phyloP scores from a whole-genome alignment of 805 yeast species.

The Lipomyces spencermartinsiae region DNA sequence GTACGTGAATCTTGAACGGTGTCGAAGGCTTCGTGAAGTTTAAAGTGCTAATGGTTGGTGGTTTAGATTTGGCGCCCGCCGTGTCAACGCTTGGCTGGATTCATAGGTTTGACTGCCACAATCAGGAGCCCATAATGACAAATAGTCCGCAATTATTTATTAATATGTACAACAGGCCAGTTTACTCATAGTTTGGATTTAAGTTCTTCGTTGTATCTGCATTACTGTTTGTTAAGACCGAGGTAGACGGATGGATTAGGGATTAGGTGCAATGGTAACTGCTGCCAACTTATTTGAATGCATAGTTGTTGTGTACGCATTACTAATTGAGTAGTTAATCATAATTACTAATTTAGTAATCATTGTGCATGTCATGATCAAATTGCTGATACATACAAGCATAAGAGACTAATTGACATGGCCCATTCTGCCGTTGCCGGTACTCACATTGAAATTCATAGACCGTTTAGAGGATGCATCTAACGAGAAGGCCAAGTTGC shows the following conservation, averaged over 20 bases:
- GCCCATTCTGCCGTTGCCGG: neutral
- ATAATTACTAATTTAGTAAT: neutral
- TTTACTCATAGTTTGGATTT: neutral
- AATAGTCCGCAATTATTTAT: neutral
- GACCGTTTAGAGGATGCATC: neutral
- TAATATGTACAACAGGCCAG: neutral
- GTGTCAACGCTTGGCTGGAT: conserved; percentile 54
- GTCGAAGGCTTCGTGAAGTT: neutral
- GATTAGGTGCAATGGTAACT: neutral
- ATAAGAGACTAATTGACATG: neutral
- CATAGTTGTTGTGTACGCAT: neutral
- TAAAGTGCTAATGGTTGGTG: conserved; percentile 7
- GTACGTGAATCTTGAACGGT: conserved; percentile 16
- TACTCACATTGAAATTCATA: neutral
- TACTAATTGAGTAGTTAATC: neutral
- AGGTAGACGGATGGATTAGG: neutral
- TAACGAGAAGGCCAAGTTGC: no score
- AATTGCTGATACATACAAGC: neutral
- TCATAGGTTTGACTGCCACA: conserved; percentile 33
- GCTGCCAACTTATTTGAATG: neutral
- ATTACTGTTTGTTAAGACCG: neutral
- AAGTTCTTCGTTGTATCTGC: neutral
- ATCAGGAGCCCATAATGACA: neutral
- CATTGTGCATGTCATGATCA: neutral
- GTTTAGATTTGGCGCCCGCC: conserved; percentile 61